Percentiles rank a stretch among this genome's conserved stretches.
These are phyloP conservation scores for Colletotrichum liaoningense DNA, from an alignment of 2,329 filamentous ascomycete genomes.

Conservation along the genomic window DNA sequence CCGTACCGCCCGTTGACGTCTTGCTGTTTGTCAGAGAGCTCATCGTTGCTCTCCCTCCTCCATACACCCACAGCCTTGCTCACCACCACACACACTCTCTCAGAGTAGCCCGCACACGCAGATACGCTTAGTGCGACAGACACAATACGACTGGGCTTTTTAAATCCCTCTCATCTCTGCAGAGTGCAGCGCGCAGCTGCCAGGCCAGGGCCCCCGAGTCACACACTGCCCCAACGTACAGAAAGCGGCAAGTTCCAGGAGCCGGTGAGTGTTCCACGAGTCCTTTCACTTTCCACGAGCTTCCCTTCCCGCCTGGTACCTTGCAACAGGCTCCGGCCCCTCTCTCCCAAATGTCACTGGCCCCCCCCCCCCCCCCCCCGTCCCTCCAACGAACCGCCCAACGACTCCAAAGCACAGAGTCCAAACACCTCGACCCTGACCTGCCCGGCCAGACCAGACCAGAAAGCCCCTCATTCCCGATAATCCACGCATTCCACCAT, in stretches of 20 bases:
- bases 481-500: constrained; percentile 23
- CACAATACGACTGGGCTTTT: constrained; percentile 2
- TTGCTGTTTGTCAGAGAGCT: constrained; percentile 3
- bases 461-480: constrained; percentile 24
- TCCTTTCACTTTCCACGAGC: constrained; percentile 9
- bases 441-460: not conserved
- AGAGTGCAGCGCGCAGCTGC: not conserved
- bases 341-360: constrained; percentile 14
- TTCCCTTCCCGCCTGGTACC: constrained; percentile 19
- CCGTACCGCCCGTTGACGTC: not conserved
- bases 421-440: constrained; percentile 6
- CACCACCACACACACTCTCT: not conserved
- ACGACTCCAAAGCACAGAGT: no score
- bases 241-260: not conserved
- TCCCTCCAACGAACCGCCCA: not conserved
- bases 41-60: constrained; percentile 11
- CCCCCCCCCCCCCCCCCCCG: constrained; percentile 17
- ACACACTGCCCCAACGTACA: constrained; percentile 2
- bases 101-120: not conserved
- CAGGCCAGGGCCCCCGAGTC: not conserved
- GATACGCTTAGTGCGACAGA: constrained; percentile 14
- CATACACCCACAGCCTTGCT: not conserved
- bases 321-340: not conserved
- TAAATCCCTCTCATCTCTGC: not conserved
- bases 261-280: not conserved